Base-by-base conservation (phyloP, 139 green algal species). In the Chlorella vulgaris region DNA sequence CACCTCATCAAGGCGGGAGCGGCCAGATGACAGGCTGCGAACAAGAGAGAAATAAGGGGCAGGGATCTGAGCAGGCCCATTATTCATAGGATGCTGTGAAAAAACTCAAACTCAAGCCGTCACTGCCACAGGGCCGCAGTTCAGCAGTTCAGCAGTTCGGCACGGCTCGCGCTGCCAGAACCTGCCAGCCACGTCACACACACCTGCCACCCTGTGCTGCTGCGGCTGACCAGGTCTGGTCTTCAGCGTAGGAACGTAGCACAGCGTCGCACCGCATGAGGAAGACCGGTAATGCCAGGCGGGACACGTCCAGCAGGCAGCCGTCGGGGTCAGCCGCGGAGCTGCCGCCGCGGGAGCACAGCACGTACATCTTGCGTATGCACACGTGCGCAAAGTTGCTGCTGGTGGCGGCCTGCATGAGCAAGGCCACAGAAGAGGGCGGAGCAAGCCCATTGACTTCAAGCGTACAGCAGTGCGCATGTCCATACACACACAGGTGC, bases 291-390 rank as follows among this genome's bases (percentile, higher is more conserved):
- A 97, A 85, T 19, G 94, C 90, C 15, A 92, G 40, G 75, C 90
- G 78, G 1, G 91, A 92, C 2, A 91, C 69, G 85, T 92, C 81
- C 42, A 92, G 82, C 69, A 90, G 76, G 68, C 88, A 89, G 15
- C 58, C 66, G 13, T 70, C 47, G 80, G 69, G 43, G 51, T 75
- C 78, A 38, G 31, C 74, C 43, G 60, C 8, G 36, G 67, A 67
- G 29, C 87, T 84, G 28, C 82, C 82, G 3, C 88, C 91, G 13
- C 93, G 85, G 78, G 91, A 90, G 84, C 91, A 95, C 60, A 97
- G 78, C 58, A 95, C 91, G 51, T 93, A 98, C 83, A 98, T 83
- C 86, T 96, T 96, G 40, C 86, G 80, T 5, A 98, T 82, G 87
- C 94, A 98, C 21, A 91, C 74, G 39, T 96, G 91, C 7, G 78